These are phyloP conservation scores for Lepidium didymum DNA, from an alignment of 345 rosid genomes.

Conservation along the genomic window DNA sequence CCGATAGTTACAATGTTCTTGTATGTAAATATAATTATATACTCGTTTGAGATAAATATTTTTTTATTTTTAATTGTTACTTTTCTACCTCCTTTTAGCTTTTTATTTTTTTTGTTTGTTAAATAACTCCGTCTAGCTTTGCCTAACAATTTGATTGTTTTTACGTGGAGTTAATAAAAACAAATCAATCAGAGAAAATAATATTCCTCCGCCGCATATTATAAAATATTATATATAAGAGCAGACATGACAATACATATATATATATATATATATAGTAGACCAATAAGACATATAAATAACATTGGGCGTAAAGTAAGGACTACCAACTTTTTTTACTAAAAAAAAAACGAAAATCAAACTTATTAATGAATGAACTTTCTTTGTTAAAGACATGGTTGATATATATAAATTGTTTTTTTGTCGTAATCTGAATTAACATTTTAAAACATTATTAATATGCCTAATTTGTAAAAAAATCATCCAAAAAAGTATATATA, in stretches of 20 bases:
- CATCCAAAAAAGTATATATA: too few species aligned
- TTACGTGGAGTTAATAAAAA: neutral
- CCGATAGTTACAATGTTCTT: neutral
- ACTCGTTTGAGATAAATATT: neutral
- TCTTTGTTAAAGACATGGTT: neutral
- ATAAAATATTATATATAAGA: conserved; percentile 16
- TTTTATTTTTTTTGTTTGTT: neutral
- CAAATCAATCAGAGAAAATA: neutral
- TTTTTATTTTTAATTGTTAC: neutral
- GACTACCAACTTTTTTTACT: too few species aligned
- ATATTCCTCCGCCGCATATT: conserved; percentile 4
- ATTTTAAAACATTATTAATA: neutral
- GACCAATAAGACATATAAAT: too few species aligned
- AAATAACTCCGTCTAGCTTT: neutral
- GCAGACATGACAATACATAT: too few species aligned
- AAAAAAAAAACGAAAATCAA: too few species aligned
- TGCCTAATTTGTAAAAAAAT: neutral
- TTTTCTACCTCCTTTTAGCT: conserved; percentile 4
- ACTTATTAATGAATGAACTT: too few species aligned
- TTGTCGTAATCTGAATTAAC: neutral
- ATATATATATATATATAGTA: too few species aligned
- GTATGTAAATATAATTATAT: neutral
- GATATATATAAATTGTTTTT: conserved; percentile 2
- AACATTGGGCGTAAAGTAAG: too few species aligned
- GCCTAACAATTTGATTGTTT: conserved; percentile 13